A percentile compares a stretch with the other conserved stretches of the same genome.
phyloP scores from a whole-genome alignment of 1,284 basidiomycete species.

The Dichomitus squalens region DNA sequence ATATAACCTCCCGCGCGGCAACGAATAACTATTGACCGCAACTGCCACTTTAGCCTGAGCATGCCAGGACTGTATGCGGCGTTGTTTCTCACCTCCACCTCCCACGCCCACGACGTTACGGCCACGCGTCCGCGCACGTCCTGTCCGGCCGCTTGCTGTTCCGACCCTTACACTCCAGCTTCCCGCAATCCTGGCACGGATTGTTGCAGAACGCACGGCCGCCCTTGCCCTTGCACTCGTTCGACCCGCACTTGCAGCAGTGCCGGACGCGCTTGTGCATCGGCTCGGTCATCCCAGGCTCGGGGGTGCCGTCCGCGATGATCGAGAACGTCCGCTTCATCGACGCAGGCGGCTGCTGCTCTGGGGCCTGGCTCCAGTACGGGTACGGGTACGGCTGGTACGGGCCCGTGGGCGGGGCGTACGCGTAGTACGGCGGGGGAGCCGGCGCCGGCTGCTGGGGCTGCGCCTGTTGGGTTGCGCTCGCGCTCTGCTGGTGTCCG shows the following conservation, averaged over 20 bases:
- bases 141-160: slow-evolving; percentile 75
- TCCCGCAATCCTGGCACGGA: slow-evolving; percentile 75
- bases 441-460: slow-evolving; percentile 19
- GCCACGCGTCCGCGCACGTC: slow-evolving; percentile 65
- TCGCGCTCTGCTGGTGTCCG: slow-evolving; percentile 14
- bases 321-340: slow-evolving; percentile 35
- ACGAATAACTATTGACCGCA: background rate
- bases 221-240: slow-evolving; percentile 78
- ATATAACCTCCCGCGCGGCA: background rate
- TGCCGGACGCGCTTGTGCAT: slow-evolving; percentile 48
- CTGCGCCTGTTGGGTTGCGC: slow-evolving; percentile 4
- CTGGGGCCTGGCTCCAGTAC: slow-evolving; percentile 12
- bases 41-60: background rate
- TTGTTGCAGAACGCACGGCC: slow-evolving; percentile 69
- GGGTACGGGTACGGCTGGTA: slow-evolving; percentile 34
- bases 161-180: slow-evolving; percentile 69
- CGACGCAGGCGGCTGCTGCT: slow-evolving; percentile 11
- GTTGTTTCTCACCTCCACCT: background rate
- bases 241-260: slow-evolving; percentile 73
- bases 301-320: slow-evolving; percentile 27
- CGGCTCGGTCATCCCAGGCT: slow-evolving; percentile 27
- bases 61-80: too few species aligned
- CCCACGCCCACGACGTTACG: too few species aligned
- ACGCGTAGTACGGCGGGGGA: slow-evolving; percentile 27
- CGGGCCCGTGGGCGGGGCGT: slow-evolving; percentile 22